These are phyloP conservation scores for Amesomyces nigricolor DNA, from an alignment of 2,329 filamentous ascomycete genomes.

Conservation along the genomic window DNA sequence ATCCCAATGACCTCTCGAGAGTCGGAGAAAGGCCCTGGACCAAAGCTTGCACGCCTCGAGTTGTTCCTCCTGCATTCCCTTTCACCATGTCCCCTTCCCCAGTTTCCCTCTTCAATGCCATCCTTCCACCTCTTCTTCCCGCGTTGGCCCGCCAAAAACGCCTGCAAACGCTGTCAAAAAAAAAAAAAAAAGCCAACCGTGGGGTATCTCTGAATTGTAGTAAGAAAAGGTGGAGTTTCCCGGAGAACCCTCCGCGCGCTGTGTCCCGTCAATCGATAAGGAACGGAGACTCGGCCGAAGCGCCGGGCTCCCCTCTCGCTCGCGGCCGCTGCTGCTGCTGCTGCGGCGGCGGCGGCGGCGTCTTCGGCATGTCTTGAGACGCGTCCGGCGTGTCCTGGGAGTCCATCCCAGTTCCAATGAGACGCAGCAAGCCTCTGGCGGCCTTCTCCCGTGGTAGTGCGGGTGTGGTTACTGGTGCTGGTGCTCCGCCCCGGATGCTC, in stretches of 20 bases:
- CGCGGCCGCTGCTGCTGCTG: neutral
- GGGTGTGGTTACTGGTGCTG: too few species aligned
- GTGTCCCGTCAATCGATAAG: slow-evolving; percentile 19
- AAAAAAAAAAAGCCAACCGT: neutral
- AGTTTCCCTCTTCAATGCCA: too few species aligned
- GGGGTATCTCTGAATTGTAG: slow-evolving; percentile 13
- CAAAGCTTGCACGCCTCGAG: too few species aligned
- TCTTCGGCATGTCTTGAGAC: neutral
- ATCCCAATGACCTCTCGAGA: too few species aligned
- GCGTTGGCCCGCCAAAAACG: too few species aligned
- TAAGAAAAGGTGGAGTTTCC: slow-evolving; percentile 2
- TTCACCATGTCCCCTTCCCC: too few species aligned
- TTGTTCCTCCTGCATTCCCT: too few species aligned
- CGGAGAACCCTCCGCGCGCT: neutral
- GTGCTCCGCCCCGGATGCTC: neutral
- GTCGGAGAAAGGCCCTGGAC: too few species aligned
- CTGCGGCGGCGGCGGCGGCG: too few species aligned
- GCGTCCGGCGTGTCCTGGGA: neutral
- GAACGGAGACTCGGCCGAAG: slow-evolving; percentile 22
- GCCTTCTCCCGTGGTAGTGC: neutral
- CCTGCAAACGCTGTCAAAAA: neutral
- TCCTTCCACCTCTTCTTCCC: neutral
- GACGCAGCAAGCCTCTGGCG: slow-evolving; percentile 1
- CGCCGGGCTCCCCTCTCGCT: slow-evolving; percentile 14
- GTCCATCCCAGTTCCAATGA: slow-evolving; percentile 6